These are phyloP conservation scores for Trichoderma parareesei DNA, from an alignment of 495 filamentous ascomycete genomes.

Conservation along the genomic window DNA sequence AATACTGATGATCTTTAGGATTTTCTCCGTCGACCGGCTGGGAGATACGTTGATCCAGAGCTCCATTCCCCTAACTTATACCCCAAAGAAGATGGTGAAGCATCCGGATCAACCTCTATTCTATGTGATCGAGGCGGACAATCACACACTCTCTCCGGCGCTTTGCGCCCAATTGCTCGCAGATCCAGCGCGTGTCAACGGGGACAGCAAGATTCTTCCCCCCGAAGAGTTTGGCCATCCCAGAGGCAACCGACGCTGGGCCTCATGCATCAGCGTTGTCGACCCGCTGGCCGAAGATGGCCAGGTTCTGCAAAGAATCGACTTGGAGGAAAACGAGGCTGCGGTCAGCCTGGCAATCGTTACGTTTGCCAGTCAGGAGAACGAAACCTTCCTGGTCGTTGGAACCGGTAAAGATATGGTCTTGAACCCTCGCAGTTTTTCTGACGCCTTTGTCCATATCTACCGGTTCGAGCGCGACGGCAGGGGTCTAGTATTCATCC, in stretches of 20 bases:
- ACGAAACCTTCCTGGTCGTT: slow-evolving; percentile 84
- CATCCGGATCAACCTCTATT: slow-evolving; percentile 84
- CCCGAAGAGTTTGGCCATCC: slow-evolving; percentile 88
- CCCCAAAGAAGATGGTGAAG: slow-evolving; percentile 76
- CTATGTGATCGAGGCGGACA: slow-evolving; percentile 90
- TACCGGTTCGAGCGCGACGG: slow-evolving; percentile 88
- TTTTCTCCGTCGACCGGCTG: slow-evolving; percentile 83
- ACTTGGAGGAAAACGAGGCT: slow-evolving; percentile 84
- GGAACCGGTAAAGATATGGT: slow-evolving; percentile 88
- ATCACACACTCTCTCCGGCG: slow-evolving; percentile 72
- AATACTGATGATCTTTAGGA: slow-evolving; percentile 44
- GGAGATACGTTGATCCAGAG: slow-evolving; percentile 82
- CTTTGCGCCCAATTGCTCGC: slow-evolving; percentile 61
- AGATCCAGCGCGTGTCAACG: slow-evolving; percentile 58
- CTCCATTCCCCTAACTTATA: slow-evolving; percentile 81
- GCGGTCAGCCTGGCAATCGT: slow-evolving; percentile 80
- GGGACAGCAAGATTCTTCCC: slow-evolving; percentile 59
- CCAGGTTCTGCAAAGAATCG: slow-evolving; percentile 60
- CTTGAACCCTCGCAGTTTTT: slow-evolving; percentile 63
- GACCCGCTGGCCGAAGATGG: slow-evolving; percentile 69
- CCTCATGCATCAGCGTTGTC: slow-evolving; percentile 84
- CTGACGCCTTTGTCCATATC: slow-evolving; percentile 79
- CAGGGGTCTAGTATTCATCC: slow-evolving; percentile 80
- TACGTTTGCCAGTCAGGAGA: slow-evolving; percentile 76
- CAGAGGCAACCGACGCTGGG: slow-evolving; percentile 76